Conservation (phyloP, 1,284 basidiomycete genomes). For the Ustilago sp. region DNA sequence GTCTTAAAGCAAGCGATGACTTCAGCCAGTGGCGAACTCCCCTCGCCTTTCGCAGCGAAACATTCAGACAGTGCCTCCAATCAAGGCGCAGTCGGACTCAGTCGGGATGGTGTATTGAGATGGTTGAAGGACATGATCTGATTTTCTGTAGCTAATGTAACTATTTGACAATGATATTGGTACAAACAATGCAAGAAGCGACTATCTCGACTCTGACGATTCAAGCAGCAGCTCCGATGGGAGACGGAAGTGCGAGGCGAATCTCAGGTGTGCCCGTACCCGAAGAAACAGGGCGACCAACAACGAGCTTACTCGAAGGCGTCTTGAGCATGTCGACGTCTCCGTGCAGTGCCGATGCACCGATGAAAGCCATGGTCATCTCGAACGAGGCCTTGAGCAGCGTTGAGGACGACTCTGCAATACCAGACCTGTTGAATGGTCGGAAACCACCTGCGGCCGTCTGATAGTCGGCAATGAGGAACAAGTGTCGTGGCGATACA, state of each 20-base stretch:
- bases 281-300: slow-evolving; percentile 70
- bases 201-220: background rate
- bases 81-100: background rate
- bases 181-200: slow-evolving; percentile 14
- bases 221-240: slow-evolving; percentile 35
- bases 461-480: slow-evolving; percentile 98
- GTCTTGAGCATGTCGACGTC: slow-evolving; percentile 92
- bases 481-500: slow-evolving; percentile 92
- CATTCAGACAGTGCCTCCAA: background rate
- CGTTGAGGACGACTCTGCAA: slow-evolving; percentile 89
- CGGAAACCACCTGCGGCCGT: slow-evolving; percentile 97
- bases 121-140: background rate
- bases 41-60: too few species aligned
- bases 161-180: slow-evolving; percentile 31
- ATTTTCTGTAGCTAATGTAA: slow-evolving; percentile 14
- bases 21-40: too few species aligned
- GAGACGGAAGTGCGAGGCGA: slow-evolving; percentile 45
- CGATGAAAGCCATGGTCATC: slow-evolving; percentile 94
- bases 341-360: slow-evolving; percentile 91
- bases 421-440: slow-evolving; percentile 96
- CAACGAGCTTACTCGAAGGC: slow-evolving; percentile 89
- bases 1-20: too few species aligned
- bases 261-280: slow-evolving; percentile 65
- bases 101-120: background rate
- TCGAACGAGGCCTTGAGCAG: slow-evolving; percentile 97